phyloP scores from a whole-genome alignment of 345 rosid genomes.

The Iberis pinnata region DNA sequence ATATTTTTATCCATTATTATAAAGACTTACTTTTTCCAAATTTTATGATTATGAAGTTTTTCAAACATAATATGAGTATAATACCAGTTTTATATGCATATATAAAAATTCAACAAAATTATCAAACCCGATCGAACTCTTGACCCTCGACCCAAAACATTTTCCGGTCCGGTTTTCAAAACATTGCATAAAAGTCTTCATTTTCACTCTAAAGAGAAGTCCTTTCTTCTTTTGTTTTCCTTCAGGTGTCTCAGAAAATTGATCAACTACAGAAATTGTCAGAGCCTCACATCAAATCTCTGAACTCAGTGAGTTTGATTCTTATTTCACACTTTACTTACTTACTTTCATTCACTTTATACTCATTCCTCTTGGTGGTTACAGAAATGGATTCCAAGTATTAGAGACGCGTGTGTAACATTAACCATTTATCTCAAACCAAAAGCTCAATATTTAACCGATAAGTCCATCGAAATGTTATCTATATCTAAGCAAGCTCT shows the following conservation, averaged over 20 bases:
- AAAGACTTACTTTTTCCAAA: too few species aligned
- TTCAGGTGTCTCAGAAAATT: conserved; percentile 22
- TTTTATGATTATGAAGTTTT: too few species aligned
- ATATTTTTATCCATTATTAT: too few species aligned
- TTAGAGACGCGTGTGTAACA: conserved; percentile 32
- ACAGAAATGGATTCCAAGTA: conserved; percentile 39
- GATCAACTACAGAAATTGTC: conserved; percentile 31
- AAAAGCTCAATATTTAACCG: conserved; percentile 27
- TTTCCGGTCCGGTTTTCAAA: too few species aligned
- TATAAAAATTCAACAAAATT: too few species aligned
- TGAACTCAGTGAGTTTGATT: conserved; percentile 31
- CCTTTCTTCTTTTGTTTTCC: not conserved
- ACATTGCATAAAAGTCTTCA: not conserved
- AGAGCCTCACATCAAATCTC: conserved; percentile 27
- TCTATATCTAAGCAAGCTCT: conserved; percentile 28
- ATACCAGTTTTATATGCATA: too few species aligned
- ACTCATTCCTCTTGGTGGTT: not conserved
- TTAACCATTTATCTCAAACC: conserved; percentile 31
- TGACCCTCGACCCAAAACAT: too few species aligned
- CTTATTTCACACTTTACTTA: not conserved
- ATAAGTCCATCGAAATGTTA: conserved; percentile 32
- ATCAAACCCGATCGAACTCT: too few species aligned
- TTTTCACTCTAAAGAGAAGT: not conserved
- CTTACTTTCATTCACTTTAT: conserved; percentile 4
- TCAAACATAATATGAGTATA: too few species aligned